Base-by-base conservation (phyloP, 768 basidiomycete genomes). In the Lactifluus hygrophoroides region DNA sequence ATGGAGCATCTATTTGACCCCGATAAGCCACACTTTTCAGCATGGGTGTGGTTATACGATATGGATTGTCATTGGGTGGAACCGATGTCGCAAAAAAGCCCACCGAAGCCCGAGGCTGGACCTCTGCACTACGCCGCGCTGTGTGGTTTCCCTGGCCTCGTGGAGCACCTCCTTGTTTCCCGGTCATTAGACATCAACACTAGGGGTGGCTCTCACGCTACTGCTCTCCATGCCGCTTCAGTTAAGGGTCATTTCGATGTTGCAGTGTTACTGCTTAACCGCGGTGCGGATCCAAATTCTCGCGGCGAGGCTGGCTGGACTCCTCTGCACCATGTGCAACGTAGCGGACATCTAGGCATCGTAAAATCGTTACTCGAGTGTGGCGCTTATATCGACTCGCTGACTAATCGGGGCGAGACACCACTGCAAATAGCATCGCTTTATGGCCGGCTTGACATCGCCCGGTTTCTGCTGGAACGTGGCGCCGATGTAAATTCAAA, bases 41-140 rank as follows among this genome's bases (percentile, higher is more conserved):
- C 51, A 6, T 58, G 57, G 57, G n/a, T 58, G 17, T 51, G 56
- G 56, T 9, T 51, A 11, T 42, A 47, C 13, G 51, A 58, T 14
- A 25, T 58, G 4, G 51, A 53, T 3, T 23, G 9, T 42, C 25
- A 21, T 25, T 56, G 45, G 46, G 5, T 3, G n/a, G n/a, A 19
- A 2, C 30, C 30, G 1, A 50, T 49, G 48, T 10, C 16, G 13
- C 9, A 21, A 3, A 14, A 28, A 3, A 38, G 27, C 5, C 56
- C 56, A 8, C 28, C 37, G 3, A 19, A 1, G 1, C 54, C 45
- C 1, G 23, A 2, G 9, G 45, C 45, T 0, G 3, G 4, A 11
- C 55, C 55, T 10, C 9, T 56, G 5, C 49, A 56, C 28, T 56
- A 49, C 23, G 55, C 55, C 0, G n/a, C 55, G 23, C n/a, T 35